Evolutionary conservation across 2,329 filamentous ascomycete genomes (phyloP).

Genomic region (Fulvia fulva): DNA sequence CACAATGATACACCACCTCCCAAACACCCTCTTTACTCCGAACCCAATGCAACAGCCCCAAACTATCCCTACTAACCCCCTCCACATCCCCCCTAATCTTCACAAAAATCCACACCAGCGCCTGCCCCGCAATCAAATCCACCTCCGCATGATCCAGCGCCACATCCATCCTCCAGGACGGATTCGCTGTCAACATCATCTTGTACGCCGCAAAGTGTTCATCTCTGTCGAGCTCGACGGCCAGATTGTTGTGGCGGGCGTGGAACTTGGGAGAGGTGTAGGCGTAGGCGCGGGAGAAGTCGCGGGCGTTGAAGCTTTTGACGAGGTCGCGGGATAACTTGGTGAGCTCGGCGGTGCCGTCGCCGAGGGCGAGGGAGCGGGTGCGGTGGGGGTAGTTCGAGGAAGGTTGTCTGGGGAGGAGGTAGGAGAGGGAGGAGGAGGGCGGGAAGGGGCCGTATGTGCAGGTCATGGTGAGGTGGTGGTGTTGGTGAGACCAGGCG

Average conservation of each 20-base stretch:
- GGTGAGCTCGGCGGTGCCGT: background rate
- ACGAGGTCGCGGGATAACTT: slow-evolving; percentile 5
- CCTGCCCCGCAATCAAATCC: slow-evolving; percentile 1
- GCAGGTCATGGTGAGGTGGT: background rate
- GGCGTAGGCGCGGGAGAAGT: background rate
- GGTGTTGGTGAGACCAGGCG: background rate
- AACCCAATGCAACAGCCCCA: slow-evolving; percentile 4
- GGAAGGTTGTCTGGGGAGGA: background rate
- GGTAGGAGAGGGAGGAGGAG: background rate
- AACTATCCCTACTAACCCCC: slow-evolving; percentile 1
- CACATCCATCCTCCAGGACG: slow-evolving; percentile 6
- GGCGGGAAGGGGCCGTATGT: background rate
- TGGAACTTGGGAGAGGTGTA: background rate
- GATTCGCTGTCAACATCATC: background rate
- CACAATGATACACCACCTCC: slow-evolving; percentile 5
- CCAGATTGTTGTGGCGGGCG: slow-evolving; percentile 3
- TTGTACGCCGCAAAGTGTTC: slow-evolving; percentile 1
- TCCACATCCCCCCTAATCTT: slow-evolving; percentile 6
- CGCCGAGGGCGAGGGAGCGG: background rate
- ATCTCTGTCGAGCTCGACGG: background rate
- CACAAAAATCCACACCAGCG: slow-evolving; percentile 6
- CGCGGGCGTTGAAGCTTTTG: slow-evolving; percentile 2
- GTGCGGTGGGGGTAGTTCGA: background rate
- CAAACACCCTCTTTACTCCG: background rate
- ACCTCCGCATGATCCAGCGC: slow-evolving; percentile 4